Evolutionary conservation across 176 grass and related monocot species (phyloP).

Genomic region (Hordeum marinum): DNA sequence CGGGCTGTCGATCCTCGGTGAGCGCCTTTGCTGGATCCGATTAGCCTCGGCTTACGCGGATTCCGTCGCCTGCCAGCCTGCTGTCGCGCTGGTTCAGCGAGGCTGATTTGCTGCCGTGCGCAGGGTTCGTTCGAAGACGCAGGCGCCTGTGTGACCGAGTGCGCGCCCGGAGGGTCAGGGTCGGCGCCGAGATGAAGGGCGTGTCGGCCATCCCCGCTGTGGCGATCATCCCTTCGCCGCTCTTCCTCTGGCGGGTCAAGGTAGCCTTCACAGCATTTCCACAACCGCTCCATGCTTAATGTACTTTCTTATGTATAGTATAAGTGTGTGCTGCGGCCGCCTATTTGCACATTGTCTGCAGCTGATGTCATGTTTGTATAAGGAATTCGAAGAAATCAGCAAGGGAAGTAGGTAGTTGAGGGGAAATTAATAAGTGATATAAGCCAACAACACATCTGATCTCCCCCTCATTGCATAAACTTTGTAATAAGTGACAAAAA

Average conservation of each 20-base stretch:
- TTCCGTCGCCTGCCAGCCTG: too few species aligned
- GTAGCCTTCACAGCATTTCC: constrained; percentile 9
- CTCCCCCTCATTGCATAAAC: neutral
- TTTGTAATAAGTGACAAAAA: neutral
- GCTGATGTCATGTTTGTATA: neutral
- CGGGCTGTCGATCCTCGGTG: neutral
- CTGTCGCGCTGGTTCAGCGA: neutral
- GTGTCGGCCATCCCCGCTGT: constrained; percentile 41
- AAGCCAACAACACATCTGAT: neutral
- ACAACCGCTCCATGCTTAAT: neutral
- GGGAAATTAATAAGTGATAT: neutral
- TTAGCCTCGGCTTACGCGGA: neutral
- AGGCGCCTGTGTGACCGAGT: neutral
- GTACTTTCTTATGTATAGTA: neutral
- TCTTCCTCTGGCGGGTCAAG: constrained; percentile 93
- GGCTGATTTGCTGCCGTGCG: neutral
- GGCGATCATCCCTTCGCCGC: constrained; percentile 74
- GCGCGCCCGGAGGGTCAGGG: neutral
- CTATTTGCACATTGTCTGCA: neutral
- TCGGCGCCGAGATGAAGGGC: constrained; percentile 64
- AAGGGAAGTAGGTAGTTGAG: neutral
- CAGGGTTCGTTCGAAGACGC: neutral
- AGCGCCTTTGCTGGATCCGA: neutral
- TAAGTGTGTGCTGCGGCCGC: too few species aligned
- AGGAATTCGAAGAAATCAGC: neutral